Conservation (phyloP, 2,329 filamentous ascomycete genomes). For the Penicillium sp. region DNA sequence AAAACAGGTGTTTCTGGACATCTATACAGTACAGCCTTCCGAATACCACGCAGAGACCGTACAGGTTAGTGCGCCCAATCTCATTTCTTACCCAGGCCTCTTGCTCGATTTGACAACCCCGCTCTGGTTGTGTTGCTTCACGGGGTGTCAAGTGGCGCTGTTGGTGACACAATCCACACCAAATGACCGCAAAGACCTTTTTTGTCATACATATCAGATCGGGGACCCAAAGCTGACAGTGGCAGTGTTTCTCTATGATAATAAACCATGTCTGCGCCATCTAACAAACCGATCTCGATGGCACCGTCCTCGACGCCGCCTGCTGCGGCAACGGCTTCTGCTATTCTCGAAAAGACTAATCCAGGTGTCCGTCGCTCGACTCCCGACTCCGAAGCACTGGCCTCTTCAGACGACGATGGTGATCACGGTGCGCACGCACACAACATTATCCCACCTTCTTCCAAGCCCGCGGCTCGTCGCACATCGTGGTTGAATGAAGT, state of each 20-base stretch:
- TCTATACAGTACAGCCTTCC: slow-evolving; percentile 9
- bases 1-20: slow-evolving; percentile 21
- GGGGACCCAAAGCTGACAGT: slow-evolving; percentile 6
- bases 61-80: slow-evolving; percentile 12
- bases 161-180: slow-evolving; percentile 3
- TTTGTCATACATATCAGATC: background rate
- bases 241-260: slow-evolving; percentile 18
- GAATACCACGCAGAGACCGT: slow-evolving; percentile 1
- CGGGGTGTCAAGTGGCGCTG: slow-evolving; percentile 6
- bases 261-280: slow-evolving; percentile 47
- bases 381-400: slow-evolving; percentile 89
- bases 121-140: slow-evolving; percentile 10
- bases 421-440: slow-evolving; percentile 64
- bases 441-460: slow-evolving; percentile 51
- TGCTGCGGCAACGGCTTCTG: slow-evolving; percentile 63
- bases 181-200: background rate
- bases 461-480: slow-evolving; percentile 65
- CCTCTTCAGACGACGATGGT: slow-evolving; percentile 89
- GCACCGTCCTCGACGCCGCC: slow-evolving; percentile 43
- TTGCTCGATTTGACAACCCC: background rate
- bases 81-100: background rate
- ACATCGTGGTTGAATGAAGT: slow-evolving; percentile 88
- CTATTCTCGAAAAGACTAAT: slow-evolving; percentile 74
- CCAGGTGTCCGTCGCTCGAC: slow-evolving; percentile 73
- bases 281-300: slow-evolving; percentile 27